Evolutionary conservation across 495 filamentous ascomycete species (phyloP).

Genomic region (Collariella sp.): DNA sequence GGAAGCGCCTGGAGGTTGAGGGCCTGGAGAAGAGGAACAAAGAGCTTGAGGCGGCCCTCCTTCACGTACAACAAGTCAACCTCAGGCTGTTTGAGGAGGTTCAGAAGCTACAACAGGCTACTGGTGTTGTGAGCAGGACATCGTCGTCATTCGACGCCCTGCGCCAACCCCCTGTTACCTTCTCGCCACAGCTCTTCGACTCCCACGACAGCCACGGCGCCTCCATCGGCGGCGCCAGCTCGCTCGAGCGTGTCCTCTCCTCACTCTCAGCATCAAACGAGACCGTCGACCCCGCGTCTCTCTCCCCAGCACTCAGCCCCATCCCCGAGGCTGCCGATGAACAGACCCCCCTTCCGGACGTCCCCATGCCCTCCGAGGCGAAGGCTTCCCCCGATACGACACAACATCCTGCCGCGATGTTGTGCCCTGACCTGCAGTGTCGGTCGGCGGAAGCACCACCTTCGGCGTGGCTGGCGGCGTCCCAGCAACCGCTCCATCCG

Average conservation of each 20-base stretch:
- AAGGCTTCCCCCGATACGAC: constrained; percentile 77
- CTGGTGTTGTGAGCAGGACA: constrained; percentile 30
- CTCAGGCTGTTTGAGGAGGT: constrained; percentile 57
- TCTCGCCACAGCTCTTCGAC: constrained; percentile 45
- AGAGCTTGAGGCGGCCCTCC: constrained; percentile 57
- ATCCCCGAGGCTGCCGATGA: constrained; percentile 32
- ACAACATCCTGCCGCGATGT: constrained; percentile 99
- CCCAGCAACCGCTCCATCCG: constrained; percentile 48
- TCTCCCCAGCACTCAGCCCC: constrained; percentile 44
- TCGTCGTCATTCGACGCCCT: constrained; percentile 25
- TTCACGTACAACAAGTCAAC: constrained; percentile 57
- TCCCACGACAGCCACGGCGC: constrained; percentile 31
- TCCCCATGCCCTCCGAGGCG: constrained; percentile 22
- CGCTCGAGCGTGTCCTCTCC: constrained; percentile 33
- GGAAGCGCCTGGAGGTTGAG: constrained; percentile 91
- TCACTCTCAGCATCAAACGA: constrained; percentile 22
- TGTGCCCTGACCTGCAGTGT: constrained; percentile 99
- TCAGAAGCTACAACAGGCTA: constrained; percentile 50
- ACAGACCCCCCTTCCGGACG: constrained; percentile 18
- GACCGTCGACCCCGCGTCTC: constrained; percentile 48
- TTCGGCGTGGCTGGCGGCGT: constrained; percentile 49
- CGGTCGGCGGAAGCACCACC: constrained; percentile 58
- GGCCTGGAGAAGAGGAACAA: constrained; percentile 70
- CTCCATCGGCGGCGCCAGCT: constrained; percentile 12
- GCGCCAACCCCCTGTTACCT: constrained; percentile 39